Percentiles rank a stretch among this genome's conserved stretches.
Conservation (phyloP, 2,329 filamentous ascomycete species). For the Acrodontium crateriforme region DNA sequence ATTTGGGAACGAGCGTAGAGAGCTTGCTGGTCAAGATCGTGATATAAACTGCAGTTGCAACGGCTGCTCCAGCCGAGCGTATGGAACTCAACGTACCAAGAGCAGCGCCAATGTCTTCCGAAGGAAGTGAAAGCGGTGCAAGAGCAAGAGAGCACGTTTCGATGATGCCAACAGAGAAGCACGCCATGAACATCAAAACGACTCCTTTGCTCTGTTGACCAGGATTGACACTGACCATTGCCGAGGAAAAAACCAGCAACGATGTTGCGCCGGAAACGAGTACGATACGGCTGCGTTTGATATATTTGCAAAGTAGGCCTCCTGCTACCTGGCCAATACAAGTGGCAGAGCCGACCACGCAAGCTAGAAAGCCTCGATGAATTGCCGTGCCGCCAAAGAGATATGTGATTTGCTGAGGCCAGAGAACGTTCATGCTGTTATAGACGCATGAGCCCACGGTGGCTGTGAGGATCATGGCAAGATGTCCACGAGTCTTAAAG, state of each 20-base stretch:
- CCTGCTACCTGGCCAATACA: conserved; percentile 3
- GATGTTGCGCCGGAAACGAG: not conserved
- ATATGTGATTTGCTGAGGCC: conserved; percentile 5
- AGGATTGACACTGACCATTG: conserved; percentile 1
- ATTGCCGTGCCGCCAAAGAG: conserved; percentile 1
- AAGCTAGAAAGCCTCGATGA: conserved; percentile 2
- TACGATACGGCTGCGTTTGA: not conserved
- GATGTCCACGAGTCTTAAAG: conserved; percentile 17
- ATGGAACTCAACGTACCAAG: conserved; percentile 3
- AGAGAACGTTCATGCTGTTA: conserved; percentile 13
- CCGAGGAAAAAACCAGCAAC: conserved; percentile 1
- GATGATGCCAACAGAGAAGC: conserved; percentile 4
- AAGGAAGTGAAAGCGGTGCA: conserved; percentile 1
- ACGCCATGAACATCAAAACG: conserved; percentile 2
- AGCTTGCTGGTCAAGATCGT: conserved; percentile 18
- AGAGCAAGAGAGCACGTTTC: conserved; percentile 3
- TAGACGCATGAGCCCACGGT: conserved; percentile 21
- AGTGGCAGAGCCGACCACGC: conserved; percentile 2
- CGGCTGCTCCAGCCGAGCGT: conserved; percentile 15
- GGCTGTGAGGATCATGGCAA: conserved; percentile 20
- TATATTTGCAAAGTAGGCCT: conserved; percentile 1
- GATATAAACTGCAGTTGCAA: conserved; percentile 24
- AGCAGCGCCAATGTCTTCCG: conserved; percentile 6
- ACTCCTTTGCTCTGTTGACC: not conserved
- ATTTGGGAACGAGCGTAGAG: conserved; percentile 1